A percentile compares a stretch with the other conserved stretches of the same genome.
Conservation (phyloP, 176 grass and related monocot genomes). For the Zea mays region DNA sequence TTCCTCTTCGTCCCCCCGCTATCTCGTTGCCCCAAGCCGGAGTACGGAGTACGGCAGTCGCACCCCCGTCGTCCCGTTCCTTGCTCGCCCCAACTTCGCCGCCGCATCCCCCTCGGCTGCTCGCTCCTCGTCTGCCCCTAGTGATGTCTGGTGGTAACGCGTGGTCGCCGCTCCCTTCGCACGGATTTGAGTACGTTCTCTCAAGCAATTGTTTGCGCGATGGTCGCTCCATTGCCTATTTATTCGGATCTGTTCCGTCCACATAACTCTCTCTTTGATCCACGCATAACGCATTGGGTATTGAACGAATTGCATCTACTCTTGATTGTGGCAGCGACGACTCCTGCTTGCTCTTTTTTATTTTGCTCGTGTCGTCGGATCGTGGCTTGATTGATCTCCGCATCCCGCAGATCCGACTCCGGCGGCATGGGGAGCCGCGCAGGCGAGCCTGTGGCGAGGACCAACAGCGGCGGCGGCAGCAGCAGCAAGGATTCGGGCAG, state of each 20-base stretch:
- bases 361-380: neutral
- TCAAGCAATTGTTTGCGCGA: neutral
- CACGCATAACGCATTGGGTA: neutral
- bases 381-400: constrained; percentile 4
- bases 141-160: constrained; percentile 7
- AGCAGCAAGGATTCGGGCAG: constrained; percentile 50
- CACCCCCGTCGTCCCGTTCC: neutral
- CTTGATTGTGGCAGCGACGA: neutral
- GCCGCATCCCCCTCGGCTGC: neutral
- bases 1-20: neutral
- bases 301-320: neutral
- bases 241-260: neutral
- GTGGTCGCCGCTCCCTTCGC: constrained; percentile 9
- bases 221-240: neutral
- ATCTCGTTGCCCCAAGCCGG: too few relatives aligned
- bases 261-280: neutral
- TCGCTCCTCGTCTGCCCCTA: neutral
- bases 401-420: constrained; percentile 15
- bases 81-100: neutral
- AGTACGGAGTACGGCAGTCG: neutral
- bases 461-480: constrained; percentile 6
- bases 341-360: neutral
- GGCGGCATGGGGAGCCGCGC: constrained; percentile 46
- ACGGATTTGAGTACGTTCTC: constrained; percentile 29
- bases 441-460: constrained; percentile 45